Base-by-base conservation (phyloP, 2,329 filamentous ascomycete genomes). In the Aspergillus caelatus region DNA sequence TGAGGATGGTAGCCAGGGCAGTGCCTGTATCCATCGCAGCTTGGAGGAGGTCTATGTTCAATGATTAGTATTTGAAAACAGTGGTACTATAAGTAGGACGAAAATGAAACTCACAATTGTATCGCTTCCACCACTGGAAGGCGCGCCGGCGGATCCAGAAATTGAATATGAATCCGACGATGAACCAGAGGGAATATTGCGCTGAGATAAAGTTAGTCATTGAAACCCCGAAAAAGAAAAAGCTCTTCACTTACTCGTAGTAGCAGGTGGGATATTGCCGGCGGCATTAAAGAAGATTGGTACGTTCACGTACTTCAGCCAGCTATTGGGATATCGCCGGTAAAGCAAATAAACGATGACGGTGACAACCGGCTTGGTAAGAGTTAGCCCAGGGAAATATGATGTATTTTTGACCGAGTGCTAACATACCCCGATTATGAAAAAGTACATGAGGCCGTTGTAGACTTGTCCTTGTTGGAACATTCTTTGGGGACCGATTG, bases 21-120 rank as follows among this genome's bases (percentile, higher is more conserved):
- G 75, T 77, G 6, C 75, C 75, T 0, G 75, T 77, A 61, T 77
- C 75, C 71, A 77, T 75, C 0, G 73, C 73, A 12, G 73, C 72
- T 39, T 74, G 72, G 21, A 72, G 56, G 5, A 75, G 67, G 41
- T 64, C 56, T 63, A 36, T 14, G 3, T 0, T 21, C n/a, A 23
- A 23, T 1, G 0, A 3, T 34, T 19, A 12, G n/a, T n/a, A n/a
- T n/a, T n/a, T n/a, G n/a, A n/a, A n/a, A n/a, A n/a, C n/a, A n/a
- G n/a, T n/a, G n/a, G n/a, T n/a, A n/a, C n/a, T n/a, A n/a, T n/a
- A n/a, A n/a, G n/a, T n/a, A n/a, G n/a, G n/a, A n/a, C n/a, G n/a
- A n/a, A n/a, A n/a, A n/a, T n/a, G n/a, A n/a, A 34, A 67, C 70
- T 54, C 23, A 73, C 70, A 74, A 21, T 76, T 77, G 57, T 75